Base-by-base conservation (phyloP, 805 yeast genomes). In the Saturnispora sanitii region DNA sequence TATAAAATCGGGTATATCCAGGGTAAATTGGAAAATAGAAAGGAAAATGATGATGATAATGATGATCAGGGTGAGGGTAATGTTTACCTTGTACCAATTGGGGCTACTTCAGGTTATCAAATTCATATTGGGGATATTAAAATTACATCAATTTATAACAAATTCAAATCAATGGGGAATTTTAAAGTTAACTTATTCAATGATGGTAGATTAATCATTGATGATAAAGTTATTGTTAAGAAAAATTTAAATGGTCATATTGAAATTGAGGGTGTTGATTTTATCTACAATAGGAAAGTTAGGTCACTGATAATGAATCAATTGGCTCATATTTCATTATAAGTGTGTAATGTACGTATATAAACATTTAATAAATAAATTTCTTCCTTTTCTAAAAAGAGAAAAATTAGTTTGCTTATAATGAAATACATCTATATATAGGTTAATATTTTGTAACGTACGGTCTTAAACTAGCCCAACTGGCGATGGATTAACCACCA, bases 131-230 rank as follows among this genome's bases (percentile, higher is more conserved):
- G 99, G 29, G 95, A 88, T 56, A 77, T 92, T 33, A 72, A 82
- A 45, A 65, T 92, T 20, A 82, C 92, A 0, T 95, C 87, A 47
- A 65, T 92, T 38, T 79, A 83, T 52, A 74, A 75, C 49, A 72
- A 70, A 44, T 65, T 92, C 28, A 61, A 67, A 23, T 63, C 68
- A 4, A 60, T 64, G 41, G 82, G 84, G n/a, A n/a, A n/a, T 37
- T 74, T 82, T 51, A 67, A 65, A 39, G 96, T 94, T 1, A 96
- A 88, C 54, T 86, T 90, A 57, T 77, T 82, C 58, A 94, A 96
- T 41, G 96, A 87, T 57, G 97, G 97, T 56, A 78, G 87, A 0
- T 64, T 92, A 30, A 94, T 88, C 12, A 82, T 94, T 33, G 88
- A 88, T 53, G 82, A 81, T 42, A 66, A 66, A 39, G 73, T 92